Conservation (phyloP, 768 basidiomycete species). For the Peribolospora kevripleyi region DNA sequence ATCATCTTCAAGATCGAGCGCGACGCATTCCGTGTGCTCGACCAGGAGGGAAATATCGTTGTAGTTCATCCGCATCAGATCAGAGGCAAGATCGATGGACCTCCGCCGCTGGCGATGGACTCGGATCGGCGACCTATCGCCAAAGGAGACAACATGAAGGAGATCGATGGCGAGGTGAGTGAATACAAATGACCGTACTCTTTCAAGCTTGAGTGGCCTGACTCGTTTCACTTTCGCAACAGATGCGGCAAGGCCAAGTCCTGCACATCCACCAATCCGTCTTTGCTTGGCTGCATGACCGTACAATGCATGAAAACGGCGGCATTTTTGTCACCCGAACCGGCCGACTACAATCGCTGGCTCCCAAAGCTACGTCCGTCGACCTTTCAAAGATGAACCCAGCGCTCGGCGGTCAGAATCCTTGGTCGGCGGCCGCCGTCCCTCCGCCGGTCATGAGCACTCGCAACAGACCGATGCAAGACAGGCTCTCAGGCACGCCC, state of each 20-base stretch:
- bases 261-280: conserved; percentile 84
- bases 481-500: conserved; percentile 51
- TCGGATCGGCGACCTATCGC: conserved; percentile 66
- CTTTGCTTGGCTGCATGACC: conserved; percentile 81
- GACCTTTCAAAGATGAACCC: conserved; percentile 58
- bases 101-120: conserved; percentile 62
- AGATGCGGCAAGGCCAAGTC: conserved; percentile 49
- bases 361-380: conserved; percentile 43
- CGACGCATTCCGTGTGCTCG: conserved; percentile 81
- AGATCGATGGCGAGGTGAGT: conserved; percentile 61
- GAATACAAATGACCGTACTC: not conserved
- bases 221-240: conserved; percentile 1
- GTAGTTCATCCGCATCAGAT: conserved; percentile 85
- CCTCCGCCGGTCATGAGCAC: conserved; percentile 1
- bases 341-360: conserved; percentile 53
- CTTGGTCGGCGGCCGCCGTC: conserved; percentile 21
- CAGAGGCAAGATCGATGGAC: conserved; percentile 49
- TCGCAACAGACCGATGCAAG: conserved; percentile 22
- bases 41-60: conserved; percentile 75
- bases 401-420: conserved; percentile 49
- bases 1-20: conserved; percentile 95
- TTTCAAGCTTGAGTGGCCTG: not conserved
- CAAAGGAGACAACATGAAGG: conserved; percentile 75
- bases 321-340: conserved; percentile 85
- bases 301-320: conserved; percentile 68